Percentiles rank a stretch among this genome's conserved stretches.
Evolutionary conservation across 2,329 filamentous ascomycete genomes (phyloP).

Genomic region (Xylaria sp.): DNA sequence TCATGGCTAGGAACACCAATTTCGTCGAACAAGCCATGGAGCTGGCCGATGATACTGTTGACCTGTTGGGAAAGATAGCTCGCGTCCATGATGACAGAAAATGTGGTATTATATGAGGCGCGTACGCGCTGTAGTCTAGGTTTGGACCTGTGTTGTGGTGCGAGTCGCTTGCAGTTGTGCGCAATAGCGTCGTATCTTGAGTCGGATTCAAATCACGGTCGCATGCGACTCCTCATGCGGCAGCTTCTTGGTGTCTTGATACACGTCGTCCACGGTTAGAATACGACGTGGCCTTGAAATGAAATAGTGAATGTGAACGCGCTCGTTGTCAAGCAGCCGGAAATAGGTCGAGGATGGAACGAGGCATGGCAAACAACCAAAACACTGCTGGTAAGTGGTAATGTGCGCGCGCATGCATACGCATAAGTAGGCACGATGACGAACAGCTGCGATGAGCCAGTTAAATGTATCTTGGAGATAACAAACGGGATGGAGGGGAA

Average conservation of each 20-base stretch:
- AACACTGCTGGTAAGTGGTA: slow-evolving; percentile 26
- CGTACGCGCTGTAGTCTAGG: slow-evolving; percentile 13
- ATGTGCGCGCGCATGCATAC: slow-evolving; percentile 28
- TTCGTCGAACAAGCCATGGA: slow-evolving; percentile 96
- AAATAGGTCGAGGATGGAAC: slow-evolving; percentile 25
- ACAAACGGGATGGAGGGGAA: slow-evolving; percentile 40
- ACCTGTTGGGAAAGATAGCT: slow-evolving; percentile 95
- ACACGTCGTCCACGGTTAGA: neutral
- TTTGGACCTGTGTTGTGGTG: slow-evolving; percentile 12
- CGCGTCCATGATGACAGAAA: slow-evolving; percentile 74
- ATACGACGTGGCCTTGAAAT: neutral
- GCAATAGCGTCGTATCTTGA: slow-evolving; percentile 1
- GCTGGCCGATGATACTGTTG: slow-evolving; percentile 89
- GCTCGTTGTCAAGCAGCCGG: slow-evolving; percentile 24
- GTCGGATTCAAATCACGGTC: slow-evolving; percentile 20
- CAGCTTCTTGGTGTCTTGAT: slow-evolving; percentile 11
- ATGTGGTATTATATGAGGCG: slow-evolving; percentile 4
- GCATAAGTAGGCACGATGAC: slow-evolving; percentile 31
- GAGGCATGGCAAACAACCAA: slow-evolving; percentile 38
- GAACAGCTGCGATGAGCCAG: slow-evolving; percentile 39
- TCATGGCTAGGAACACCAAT: slow-evolving; percentile 96
- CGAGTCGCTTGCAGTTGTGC: slow-evolving; percentile 9
- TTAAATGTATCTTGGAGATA: slow-evolving; percentile 32
- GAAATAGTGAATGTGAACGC: slow-evolving; percentile 16
- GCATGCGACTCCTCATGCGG: slow-evolving; percentile 32